These are phyloP conservation scores for Chalaropsis ovoidea DNA, from an alignment of 2,329 filamentous ascomycete genomes.

Conservation along the genomic window DNA sequence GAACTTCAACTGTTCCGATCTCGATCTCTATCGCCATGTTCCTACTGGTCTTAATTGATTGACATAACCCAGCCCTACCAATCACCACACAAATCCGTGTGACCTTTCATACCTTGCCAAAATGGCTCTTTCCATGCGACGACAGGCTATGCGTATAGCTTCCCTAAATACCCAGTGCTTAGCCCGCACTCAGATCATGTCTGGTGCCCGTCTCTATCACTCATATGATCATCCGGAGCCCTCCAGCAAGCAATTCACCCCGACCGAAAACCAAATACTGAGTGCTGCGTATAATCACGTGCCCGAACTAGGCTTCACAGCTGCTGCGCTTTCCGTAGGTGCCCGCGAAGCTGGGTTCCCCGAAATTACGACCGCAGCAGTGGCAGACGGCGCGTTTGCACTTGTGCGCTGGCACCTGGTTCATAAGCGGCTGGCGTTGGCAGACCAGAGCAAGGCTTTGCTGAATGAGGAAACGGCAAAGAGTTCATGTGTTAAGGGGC, in stretches of 20 bases:
- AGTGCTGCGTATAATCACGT: conserved; percentile 70
- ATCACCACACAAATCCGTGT: neutral
- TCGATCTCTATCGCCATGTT: too few relatives aligned
- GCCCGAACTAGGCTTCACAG: conserved; percentile 72
- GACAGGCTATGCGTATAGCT: conserved; percentile 11
- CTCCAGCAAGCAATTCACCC: conserved; percentile 50
- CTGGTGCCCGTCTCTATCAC: conserved; percentile 49
- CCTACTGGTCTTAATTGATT: too few relatives aligned
- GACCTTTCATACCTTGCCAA: neutral
- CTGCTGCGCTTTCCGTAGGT: conserved; percentile 60
- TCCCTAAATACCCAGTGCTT: neutral
- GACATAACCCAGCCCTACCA: too few relatives aligned
- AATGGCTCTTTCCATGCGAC: conserved; percentile 13
- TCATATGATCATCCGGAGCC: conserved; percentile 57
- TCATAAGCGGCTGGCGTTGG: conserved; percentile 53
- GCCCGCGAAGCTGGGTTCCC: conserved; percentile 77
- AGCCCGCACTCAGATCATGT: neutral
- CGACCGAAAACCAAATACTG: conserved; percentile 65
- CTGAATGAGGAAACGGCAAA: conserved; percentile 34
- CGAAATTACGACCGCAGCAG: conserved; percentile 72
- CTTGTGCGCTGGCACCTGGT: conserved; percentile 70
- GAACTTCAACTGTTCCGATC: neutral
- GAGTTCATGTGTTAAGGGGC: conserved; percentile 45
- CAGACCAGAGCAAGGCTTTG: conserved; percentile 33
- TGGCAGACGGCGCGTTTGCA: conserved; percentile 70